A percentile compares a stretch with the other conserved stretches of the same genome.
Conservation (phyloP, 75 land plant genomes). For the Cunninghamia lanceolata region DNA sequence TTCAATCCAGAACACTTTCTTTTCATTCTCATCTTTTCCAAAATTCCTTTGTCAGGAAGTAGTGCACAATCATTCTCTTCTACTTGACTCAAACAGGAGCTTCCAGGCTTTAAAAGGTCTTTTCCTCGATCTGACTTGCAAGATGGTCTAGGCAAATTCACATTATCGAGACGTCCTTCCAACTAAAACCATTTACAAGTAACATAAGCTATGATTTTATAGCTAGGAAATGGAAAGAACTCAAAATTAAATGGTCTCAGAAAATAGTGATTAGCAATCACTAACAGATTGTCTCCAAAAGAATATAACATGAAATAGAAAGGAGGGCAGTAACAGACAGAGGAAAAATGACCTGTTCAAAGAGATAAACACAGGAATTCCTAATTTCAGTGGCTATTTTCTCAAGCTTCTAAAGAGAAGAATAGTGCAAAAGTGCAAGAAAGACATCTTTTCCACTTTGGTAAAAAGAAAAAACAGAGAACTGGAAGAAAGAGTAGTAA, state of each 20-base stretch:
- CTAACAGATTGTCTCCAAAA: background rate
- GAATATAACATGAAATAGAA: background rate
- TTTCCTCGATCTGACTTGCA: conserved; percentile 46
- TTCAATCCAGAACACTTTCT: conserved; percentile 63
- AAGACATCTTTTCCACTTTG: background rate
- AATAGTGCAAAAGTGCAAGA: background rate
- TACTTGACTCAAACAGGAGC: conserved; percentile 23
- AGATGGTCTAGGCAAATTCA: conserved; percentile 34
- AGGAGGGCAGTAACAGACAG: background rate
- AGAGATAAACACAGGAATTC: background rate
- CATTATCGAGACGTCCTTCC: conserved; percentile 45
- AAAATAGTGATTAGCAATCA: background rate
- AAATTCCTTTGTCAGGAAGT: conserved; percentile 49
- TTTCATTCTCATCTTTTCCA: conserved; percentile 82
- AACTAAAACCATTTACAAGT: conserved; percentile 30
- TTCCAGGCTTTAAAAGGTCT: conserved; percentile 45
- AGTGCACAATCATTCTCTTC: conserved; percentile 63
- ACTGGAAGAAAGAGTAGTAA: background rate
- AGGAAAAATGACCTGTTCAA: background rate
- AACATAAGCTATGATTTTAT: background rate
- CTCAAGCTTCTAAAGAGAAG: background rate
- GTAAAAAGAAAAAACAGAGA: background rate
- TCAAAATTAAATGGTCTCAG: background rate
- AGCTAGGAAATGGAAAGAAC: background rate
- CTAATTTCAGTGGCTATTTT: background rate